phyloP scores from a whole-genome alignment of 129 eudicot genomes.

The Heracleum sosnowskyi region DNA sequence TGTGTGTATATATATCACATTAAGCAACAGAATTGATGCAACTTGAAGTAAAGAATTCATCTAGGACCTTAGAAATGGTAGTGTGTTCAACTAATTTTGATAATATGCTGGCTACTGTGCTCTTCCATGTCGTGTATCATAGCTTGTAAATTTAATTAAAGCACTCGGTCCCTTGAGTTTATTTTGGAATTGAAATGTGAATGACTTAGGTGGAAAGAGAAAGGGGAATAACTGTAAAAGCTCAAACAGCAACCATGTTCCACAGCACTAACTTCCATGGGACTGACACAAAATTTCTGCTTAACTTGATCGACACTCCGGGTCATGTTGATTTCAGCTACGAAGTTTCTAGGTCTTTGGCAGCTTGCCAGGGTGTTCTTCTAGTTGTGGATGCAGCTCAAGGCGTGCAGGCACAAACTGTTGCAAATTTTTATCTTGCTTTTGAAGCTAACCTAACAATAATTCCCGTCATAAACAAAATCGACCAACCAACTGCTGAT shows the following conservation, averaged over 20 bases:
- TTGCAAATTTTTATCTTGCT: slow-evolving; percentile 90
- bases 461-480: slow-evolving; percentile 86
- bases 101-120: not conserved
- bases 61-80: not conserved
- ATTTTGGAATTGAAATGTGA: slow-evolving; percentile 2
- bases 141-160: not conserved
- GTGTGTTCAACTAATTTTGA: not conserved
- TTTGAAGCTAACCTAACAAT: slow-evolving; percentile 78
- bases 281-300: slow-evolving; percentile 43
- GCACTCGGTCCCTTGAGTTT: not conserved
- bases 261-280: slow-evolving; percentile 37
- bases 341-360: slow-evolving; percentile 93
- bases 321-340: slow-evolving; percentile 98
- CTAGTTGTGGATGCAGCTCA: slow-evolving; percentile 97
- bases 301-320: slow-evolving; percentile 87
- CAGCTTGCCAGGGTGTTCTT: slow-evolving; percentile 97
- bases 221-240: slow-evolving; percentile 95
- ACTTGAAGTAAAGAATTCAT: not conserved
- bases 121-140: not conserved
- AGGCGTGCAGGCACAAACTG: slow-evolving; percentile 98
- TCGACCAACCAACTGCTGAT: slow-evolving; percentile 97
- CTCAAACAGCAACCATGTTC: slow-evolving; percentile 98
- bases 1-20: not conserved
- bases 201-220: slow-evolving; percentile 83
- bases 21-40: not conserved